Evolutionary conservation across 345 rosid species (phyloP), one percentile per base, ranked within the genome.

Genomic region (Rhodamnia argentea): DNA sequence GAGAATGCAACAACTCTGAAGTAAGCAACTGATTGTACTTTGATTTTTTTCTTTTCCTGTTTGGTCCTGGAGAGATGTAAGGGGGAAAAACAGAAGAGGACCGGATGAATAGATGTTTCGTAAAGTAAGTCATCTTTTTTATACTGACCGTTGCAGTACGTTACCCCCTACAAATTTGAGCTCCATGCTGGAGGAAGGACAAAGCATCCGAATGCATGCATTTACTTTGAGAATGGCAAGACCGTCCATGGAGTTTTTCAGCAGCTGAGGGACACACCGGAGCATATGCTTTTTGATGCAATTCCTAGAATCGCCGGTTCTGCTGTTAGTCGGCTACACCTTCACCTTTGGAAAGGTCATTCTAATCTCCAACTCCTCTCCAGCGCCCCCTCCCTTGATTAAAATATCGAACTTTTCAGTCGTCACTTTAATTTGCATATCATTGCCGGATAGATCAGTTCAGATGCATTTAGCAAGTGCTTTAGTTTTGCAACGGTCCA

Each of bases 181-280:
- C 91, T 89, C 40, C 95, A 91, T 53, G 95, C 95, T 84, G 90
- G 87, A 37, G 92, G 95, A 91, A 92, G 91, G 90, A 92, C 94
- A 64, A 93, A 91, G 88, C 95, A 91, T 88, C 95, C 95, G 4
- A 91, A 92, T 58, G 91, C 89, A 87, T 92, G 90, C 85, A 93
- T 93, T 84, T 93, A 91, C 90, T 91, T 93, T 57, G 92, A 89
- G 90, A 93, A 89, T 58, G 95, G 94, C 58, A 93, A 90, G 91
- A 93, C 94, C 70, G 52, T 92, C 51, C 90, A 93, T 86, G 90
- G 89, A 40, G 92, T 90, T 84, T 93, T 92, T 90, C 93, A 90
- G 85, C 93, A 91, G 92, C 90, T 92, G 86, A 93, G 87, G 90
- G 89, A 85, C 86, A 92, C 92, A 86, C 89, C 94, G 6, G 93